Conservation (phyloP, 1,139 yeast species). For the Yamadazyma blattariae region DNA sequence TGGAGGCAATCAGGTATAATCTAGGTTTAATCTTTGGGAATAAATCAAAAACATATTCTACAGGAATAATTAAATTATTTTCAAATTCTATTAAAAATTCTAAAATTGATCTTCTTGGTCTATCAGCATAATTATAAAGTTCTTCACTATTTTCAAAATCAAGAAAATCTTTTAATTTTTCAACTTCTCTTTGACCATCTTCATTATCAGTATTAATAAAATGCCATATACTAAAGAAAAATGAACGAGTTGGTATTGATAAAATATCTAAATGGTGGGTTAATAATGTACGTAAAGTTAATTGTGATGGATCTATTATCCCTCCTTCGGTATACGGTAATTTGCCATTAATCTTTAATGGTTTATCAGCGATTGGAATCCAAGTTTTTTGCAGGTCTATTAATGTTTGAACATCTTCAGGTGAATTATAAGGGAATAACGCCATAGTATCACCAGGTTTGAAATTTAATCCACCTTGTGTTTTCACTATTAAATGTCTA, state of each 20-base stretch:
- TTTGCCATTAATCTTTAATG: slow-evolving; percentile 31
- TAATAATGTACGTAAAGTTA: slow-evolving; percentile 69
- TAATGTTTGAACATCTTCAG: slow-evolving; percentile 60
- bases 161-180: slow-evolving; percentile 75
- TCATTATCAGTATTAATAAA: slow-evolving; percentile 57
- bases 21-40: slow-evolving; percentile 80
- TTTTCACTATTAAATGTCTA: slow-evolving; percentile 52
- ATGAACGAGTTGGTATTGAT: slow-evolving; percentile 81
- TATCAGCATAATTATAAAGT: slow-evolving; percentile 79
- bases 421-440: slow-evolving; percentile 71
- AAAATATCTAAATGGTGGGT: slow-evolving; percentile 78
- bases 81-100: slow-evolving; percentile 84
- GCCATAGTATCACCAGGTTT: slow-evolving; percentile 81
- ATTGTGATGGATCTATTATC: slow-evolving; percentile 39
- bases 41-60: slow-evolving; percentile 69
- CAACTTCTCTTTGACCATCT: slow-evolving; percentile 59
- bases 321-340: slow-evolving; percentile 54
- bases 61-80: slow-evolving; percentile 65
- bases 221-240: slow-evolving; percentile 68
- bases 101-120: slow-evolving; percentile 84
- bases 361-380: slow-evolving; percentile 64
- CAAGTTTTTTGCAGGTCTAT: slow-evolving; percentile 69
- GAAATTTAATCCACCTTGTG: slow-evolving; percentile 33
- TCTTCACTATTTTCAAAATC: slow-evolving; percentile 72
- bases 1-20: slow-evolving; percentile 40